Percentiles rank a stretch among this genome's conserved stretches.
Evolutionary conservation across 2,329 filamentous ascomycete species (phyloP).

Genomic region (Fusarium chlamydosporum): DNA sequence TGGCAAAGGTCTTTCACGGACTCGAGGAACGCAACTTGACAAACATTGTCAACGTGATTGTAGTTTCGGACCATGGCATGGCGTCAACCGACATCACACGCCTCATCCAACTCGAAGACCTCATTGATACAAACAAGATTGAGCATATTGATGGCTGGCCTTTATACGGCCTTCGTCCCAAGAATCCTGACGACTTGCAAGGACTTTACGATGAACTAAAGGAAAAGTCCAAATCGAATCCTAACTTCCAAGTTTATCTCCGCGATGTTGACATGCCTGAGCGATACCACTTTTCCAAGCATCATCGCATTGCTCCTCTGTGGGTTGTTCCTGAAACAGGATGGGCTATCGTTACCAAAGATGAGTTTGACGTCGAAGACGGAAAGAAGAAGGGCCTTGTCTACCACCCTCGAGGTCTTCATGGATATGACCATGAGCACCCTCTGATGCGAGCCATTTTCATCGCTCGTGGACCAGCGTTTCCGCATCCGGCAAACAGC

Average conservation of each 20-base stretch:
- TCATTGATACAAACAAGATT: slow-evolving; percentile 82
- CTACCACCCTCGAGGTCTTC: slow-evolving; percentile 87
- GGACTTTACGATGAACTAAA: slow-evolving; percentile 74
- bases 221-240: slow-evolving; percentile 70
- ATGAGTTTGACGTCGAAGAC: slow-evolving; percentile 80
- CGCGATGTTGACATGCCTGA: slow-evolving; percentile 90
- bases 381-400: slow-evolving; percentile 73
- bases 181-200: slow-evolving; percentile 75
- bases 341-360: slow-evolving; percentile 88
- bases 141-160: slow-evolving; percentile 96
- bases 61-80: slow-evolving; percentile 99
- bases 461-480: slow-evolving; percentile 90
- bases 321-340: slow-evolving; percentile 95
- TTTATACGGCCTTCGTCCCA: slow-evolving; percentile 87
- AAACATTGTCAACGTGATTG: slow-evolving; percentile 88
- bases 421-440: slow-evolving; percentile 95
- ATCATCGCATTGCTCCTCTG: slow-evolving; percentile 89
- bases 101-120: slow-evolving; percentile 89
- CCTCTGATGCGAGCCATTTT: slow-evolving; percentile 98
- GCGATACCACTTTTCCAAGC: slow-evolving; percentile 90
- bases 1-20: slow-evolving; percentile 81
- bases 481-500: slow-evolving; percentile 87
- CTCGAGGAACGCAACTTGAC: slow-evolving; percentile 87
- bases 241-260: slow-evolving; percentile 88
- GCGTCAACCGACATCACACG: slow-evolving; percentile 87